These are phyloP conservation scores for Candida gorgasii DNA, from an alignment of 805 yeast genomes.

Conservation along the genomic window DNA sequence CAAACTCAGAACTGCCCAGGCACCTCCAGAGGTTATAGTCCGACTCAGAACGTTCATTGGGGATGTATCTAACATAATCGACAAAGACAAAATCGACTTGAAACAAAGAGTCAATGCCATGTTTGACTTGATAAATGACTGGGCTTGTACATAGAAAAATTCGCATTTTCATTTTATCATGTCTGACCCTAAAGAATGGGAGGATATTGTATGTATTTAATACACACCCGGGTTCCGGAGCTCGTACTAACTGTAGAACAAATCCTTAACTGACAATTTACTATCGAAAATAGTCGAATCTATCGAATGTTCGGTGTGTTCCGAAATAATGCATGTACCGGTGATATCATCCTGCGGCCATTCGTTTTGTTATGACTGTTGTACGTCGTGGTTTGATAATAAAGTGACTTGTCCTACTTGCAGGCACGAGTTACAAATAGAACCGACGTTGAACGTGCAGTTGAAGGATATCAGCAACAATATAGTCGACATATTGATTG, in stretches of 20 bases:
- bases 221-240: too few species aligned
- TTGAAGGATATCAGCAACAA: constrained; percentile 47
- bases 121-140: constrained; percentile 1
- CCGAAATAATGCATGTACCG: constrained; percentile 68
- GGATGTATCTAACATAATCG: constrained; percentile 32
- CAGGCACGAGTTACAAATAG: constrained; percentile 45
- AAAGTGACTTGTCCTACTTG: constrained; percentile 71
- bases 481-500: constrained; percentile 40
- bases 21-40: neutral
- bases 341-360: constrained; percentile 70
- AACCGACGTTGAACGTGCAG: constrained; percentile 56
- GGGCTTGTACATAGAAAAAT: constrained; percentile 5
- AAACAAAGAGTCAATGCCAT: neutral
- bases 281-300: constrained; percentile 29
- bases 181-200: constrained; percentile 7
- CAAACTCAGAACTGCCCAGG: constrained; percentile 10
- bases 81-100: constrained; percentile 32
- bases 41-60: constrained; percentile 29
- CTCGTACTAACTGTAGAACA: constrained; percentile 10
- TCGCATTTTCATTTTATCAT: constrained; percentile 4
- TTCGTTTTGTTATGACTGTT: constrained; percentile 66
- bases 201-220: constrained; percentile 9
- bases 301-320: constrained; percentile 64
- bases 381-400: constrained; percentile 60
- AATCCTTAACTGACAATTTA: constrained; percentile 16